Evolutionary conservation across 2,329 filamentous ascomycete genomes (phyloP).

Genomic region (Plenodomus lindquistii): DNA sequence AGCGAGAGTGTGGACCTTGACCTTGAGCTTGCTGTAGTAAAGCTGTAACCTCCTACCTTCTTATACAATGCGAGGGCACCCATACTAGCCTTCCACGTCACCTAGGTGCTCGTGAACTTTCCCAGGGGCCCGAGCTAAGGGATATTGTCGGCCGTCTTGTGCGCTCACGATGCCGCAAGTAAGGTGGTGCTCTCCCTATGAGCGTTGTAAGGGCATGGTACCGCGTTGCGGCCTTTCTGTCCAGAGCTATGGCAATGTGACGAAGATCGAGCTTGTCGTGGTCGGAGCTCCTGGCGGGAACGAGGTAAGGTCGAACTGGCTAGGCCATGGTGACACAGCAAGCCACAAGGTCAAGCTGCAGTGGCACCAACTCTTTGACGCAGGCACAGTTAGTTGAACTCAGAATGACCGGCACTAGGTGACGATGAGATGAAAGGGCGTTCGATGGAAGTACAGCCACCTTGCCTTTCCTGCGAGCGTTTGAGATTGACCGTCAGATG

Average conservation of each 20-base stretch:
- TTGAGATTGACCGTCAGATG: background rate
- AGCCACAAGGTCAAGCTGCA: slow-evolving; percentile 8
- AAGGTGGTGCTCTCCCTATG: slow-evolving; percentile 10
- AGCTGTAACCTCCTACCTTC: background rate
- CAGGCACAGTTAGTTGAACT: slow-evolving; percentile 22
- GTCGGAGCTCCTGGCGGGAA: slow-evolving; percentile 1
- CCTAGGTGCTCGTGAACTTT: slow-evolving; percentile 1
- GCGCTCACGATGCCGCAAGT: slow-evolving; percentile 13
- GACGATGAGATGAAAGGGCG: background rate
- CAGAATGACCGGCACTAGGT: background rate
- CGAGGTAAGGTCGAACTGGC: slow-evolving; percentile 14
- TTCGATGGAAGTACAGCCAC: background rate
- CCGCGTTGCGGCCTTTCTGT: slow-evolving; percentile 5
- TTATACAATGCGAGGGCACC: slow-evolving; percentile 11
- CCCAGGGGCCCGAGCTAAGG: background rate
- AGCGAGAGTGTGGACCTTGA: background rate
- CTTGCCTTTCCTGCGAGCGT: background rate
- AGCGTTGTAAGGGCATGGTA: slow-evolving; percentile 6
- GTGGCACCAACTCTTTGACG: slow-evolving; percentile 15
- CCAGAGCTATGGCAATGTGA: slow-evolving; percentile 1
- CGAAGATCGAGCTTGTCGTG: background rate
- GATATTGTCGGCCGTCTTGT: slow-evolving; percentile 13
- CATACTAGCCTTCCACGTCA: background rate
- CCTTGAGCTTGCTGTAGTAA: background rate
- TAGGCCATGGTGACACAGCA: slow-evolving; percentile 13